Percentiles rank a stretch among this genome's conserved stretches.
Conservation (phyloP, 176 grass and related monocot genomes). For the Puccinellia tenuiflora region DNA sequence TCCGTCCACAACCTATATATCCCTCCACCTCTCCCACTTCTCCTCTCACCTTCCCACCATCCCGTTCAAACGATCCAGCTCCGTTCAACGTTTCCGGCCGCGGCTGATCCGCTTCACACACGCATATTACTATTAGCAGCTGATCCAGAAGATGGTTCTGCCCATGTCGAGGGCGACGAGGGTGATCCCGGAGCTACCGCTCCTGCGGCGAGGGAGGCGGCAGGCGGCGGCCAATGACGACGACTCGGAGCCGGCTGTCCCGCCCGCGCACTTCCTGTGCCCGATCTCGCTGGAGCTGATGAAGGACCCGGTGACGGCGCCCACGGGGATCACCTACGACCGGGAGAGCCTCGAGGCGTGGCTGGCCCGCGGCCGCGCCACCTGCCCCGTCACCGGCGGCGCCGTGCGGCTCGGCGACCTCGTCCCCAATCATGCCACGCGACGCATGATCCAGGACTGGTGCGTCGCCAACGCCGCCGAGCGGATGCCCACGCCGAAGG, state of each 20-base stretch:
- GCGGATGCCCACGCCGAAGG: slow-evolving; percentile 62
- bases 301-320: slow-evolving; percentile 70
- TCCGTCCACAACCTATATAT: slow-evolving; percentile 46
- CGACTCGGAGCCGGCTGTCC: slow-evolving; percentile 17
- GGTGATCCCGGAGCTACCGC: slow-evolving; percentile 32
- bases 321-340: slow-evolving; percentile 83
- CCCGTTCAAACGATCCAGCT: too few relatives aligned
- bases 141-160: slow-evolving; percentile 10
- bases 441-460: slow-evolving; percentile 81
- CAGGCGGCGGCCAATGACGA: neutral
- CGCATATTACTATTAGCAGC: too few relatives aligned
- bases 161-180: slow-evolving; percentile 31
- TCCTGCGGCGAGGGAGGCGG: neutral
- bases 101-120: too few relatives aligned
- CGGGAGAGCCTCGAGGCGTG: slow-evolving; percentile 68
- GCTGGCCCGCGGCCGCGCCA: slow-evolving; percentile 44
- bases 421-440: slow-evolving; percentile 69
- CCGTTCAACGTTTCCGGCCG: neutral
- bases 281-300: slow-evolving; percentile 93
- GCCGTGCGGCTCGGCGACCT: slow-evolving; percentile 42
- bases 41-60: neutral
- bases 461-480: slow-evolving; percentile 67
- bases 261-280: slow-evolving; percentile 64
- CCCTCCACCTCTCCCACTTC: neutral
- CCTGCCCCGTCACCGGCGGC: slow-evolving; percentile 60